Evolutionary conservation across 129 eudicot genomes (phyloP).

Genomic region (Flaveria bidentis): DNA sequence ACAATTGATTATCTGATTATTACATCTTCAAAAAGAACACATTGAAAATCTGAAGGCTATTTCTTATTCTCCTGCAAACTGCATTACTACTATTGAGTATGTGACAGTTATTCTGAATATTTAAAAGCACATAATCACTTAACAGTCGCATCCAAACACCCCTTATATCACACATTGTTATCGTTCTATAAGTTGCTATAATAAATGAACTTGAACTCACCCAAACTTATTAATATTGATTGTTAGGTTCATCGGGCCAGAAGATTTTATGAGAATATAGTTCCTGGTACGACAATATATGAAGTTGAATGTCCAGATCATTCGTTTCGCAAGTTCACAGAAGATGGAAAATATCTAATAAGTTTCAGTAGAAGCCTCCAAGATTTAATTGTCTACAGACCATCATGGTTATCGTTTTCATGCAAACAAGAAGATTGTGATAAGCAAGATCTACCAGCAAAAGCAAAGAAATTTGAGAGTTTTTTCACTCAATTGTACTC

Average conservation of each 20-base stretch:
- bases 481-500: conserved; percentile 79
- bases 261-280: conserved; percentile 89
- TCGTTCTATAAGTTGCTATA: not conserved
- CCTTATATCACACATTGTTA: not conserved
- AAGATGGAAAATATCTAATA: conserved; percentile 87
- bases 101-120: not conserved
- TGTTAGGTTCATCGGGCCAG: conserved; percentile 77
- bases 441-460: conserved; percentile 64
- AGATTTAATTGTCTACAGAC: conserved; percentile 89
- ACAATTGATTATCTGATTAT: too few relatives aligned
- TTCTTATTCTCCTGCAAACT: too few relatives aligned
- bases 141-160: not conserved
- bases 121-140: not conserved
- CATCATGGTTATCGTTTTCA: conserved; percentile 83
- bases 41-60: too few relatives aligned
- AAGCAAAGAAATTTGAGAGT: conserved; percentile 86
- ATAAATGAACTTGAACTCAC: not conserved
- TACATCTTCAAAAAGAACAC: not conserved
- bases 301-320: conserved; percentile 94
- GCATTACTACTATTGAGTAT: not conserved
- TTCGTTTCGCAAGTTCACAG: conserved; percentile 95
- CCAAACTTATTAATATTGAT: conserved; percentile 2
- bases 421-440: conserved; percentile 71
- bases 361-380: conserved; percentile 95
- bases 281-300: conserved; percentile 78